Evolutionary conservation across 2,329 filamentous ascomycete genomes (phyloP), one percentile per base, ranked within the genome.

Genomic region (Hymenoscyphus scutula): DNA sequence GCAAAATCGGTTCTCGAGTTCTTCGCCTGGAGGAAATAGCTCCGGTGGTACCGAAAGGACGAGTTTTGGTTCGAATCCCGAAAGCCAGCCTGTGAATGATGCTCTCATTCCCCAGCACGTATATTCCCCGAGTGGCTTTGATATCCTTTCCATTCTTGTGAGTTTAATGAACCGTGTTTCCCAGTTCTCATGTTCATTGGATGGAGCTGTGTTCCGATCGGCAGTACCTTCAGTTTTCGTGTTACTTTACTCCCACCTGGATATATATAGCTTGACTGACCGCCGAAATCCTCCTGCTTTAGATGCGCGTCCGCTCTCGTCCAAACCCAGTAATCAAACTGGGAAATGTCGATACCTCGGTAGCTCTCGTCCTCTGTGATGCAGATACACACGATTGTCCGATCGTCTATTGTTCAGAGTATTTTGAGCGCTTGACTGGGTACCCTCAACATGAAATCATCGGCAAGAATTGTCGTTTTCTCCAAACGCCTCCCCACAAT

Each of bases 371-470:
- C 37, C 90, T 97, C 15, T 97, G 92, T 76, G 93, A 97, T 74
- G 87, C 92, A n/a, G 86, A 87, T n/a, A 84, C 88, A 76, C 89
- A 93, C 68, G 93, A 97, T 76, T 87, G 89, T 61, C 94, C 94
- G 0, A 97, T 98, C 67, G 88, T 97, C 29, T 97, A 97, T 74
- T 94, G 92, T 65, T 97, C 93, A 1, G 92, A 97, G 68, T 93
- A 93, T 68, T 97, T 98, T 71, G 91, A 96, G 74, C 89, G 92
- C 34, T 80, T 98, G 61, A 97, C 93, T 0, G 93, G 93, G 17
- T 98, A 97, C 76, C 91, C 86, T 63, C 88, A 87, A 65, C 86
- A 91, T 70, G 93, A 97, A 74, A 95, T 97, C 65, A 79, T 96
- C 6, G 92, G 92, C 8, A 83, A 91, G 63, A 97, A 98, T 71